Evolutionary conservation across 139 green algal genomes (phyloP).

Genomic region (Coccomyxa sp.): DNA sequence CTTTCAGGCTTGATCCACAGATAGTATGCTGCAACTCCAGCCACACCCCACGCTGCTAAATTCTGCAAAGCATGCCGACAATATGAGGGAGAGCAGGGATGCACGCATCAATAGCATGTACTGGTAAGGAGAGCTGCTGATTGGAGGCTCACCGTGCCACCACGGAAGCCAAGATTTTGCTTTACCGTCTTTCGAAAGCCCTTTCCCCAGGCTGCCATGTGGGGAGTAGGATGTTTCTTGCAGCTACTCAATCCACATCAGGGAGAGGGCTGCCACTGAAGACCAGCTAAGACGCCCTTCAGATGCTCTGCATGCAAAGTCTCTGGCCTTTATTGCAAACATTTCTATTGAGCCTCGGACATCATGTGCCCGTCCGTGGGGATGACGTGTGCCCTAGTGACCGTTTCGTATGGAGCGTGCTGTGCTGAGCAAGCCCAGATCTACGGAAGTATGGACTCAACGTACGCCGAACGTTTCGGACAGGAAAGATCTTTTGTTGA

Average conservation of each 20-base stretch:
- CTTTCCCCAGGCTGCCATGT: neutral
- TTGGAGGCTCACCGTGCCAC: neutral
- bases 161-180: slow-evolving; percentile 16
- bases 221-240: neutral
- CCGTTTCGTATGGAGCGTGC: too few relatives aligned
- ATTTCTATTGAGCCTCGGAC: neutral
- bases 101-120: neutral
- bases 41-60: slow-evolving; percentile 23
- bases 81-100: neutral
- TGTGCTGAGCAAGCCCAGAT: too few relatives aligned
- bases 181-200: slow-evolving; percentile 4
- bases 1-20: slow-evolving; percentile 21
- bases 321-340: neutral
- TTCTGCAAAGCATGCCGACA: slow-evolving; percentile 15
- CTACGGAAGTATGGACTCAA: too few relatives aligned
- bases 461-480: too few relatives aligned
- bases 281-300: neutral
- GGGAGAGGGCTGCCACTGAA: too few relatives aligned
- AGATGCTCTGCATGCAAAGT: neutral
- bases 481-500: too few relatives aligned
- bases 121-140: neutral
- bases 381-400: too few relatives aligned
- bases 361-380: neutral
- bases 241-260: too few relatives aligned
- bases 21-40: slow-evolving; percentile 18